Conservation (phyloP, 371 early-diverging fungal genomes). For the Parasitella parasitica region DNA sequence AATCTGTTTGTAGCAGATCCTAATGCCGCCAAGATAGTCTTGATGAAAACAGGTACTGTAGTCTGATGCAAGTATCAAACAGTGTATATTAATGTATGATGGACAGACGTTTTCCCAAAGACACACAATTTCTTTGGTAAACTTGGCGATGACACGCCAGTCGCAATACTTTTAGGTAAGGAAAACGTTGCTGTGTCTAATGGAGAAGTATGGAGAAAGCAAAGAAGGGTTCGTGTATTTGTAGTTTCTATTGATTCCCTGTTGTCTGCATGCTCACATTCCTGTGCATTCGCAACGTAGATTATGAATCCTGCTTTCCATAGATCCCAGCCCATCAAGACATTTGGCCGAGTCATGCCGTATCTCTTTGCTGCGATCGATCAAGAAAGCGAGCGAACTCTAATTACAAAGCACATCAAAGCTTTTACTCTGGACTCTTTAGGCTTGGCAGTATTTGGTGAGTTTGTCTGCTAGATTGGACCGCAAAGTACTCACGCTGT, state of each 20-base stretch:
- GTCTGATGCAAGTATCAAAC: not conserved
- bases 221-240: constrained; percentile 42
- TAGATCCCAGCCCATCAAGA: constrained; percentile 31
- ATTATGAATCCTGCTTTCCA: constrained; percentile 44
- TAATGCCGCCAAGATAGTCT: constrained; percentile 18
- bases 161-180: constrained; percentile 25
- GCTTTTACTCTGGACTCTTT: constrained; percentile 35
- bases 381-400: not conserved
- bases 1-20: constrained; percentile 33
- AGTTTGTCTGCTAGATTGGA: not conserved
- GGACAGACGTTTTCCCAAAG: constrained; percentile 14
- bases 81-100: not conserved
- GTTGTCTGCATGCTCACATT: too few species aligned
- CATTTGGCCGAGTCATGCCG: constrained; percentile 23
- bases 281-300: too few species aligned
- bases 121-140: constrained; percentile 3
- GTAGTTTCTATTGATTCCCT: too few species aligned
- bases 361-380: constrained; percentile 25
- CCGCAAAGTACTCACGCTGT: not conserved
- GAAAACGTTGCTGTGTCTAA: constrained; percentile 32
- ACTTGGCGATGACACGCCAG: constrained; percentile 6
- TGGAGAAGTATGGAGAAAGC: constrained; percentile 38
- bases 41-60: constrained; percentile 33
- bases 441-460: constrained; percentile 40
- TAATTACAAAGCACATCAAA: constrained; percentile 16